These are phyloP conservation scores for Ophiostoma quercus DNA, from an alignment of 2,329 filamentous ascomycete species.

Conservation along the genomic window DNA sequence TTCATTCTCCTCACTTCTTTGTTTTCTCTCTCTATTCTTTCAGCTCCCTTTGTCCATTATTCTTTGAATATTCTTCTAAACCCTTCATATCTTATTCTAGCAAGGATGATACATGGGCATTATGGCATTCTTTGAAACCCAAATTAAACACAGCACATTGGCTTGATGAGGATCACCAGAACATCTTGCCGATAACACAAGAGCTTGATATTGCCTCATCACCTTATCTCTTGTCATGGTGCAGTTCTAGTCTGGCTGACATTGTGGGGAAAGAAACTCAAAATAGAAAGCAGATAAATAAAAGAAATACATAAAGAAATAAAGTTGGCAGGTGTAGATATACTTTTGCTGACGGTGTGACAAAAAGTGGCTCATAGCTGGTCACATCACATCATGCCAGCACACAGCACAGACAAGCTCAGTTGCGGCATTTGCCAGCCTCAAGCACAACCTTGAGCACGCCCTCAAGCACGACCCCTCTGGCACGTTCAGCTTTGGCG, in stretches of 20 bases:
- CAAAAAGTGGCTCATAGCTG: background rate
- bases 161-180: background rate
- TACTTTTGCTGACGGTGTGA: background rate
- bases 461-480: background rate
- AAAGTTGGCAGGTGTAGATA: too few relatives aligned
- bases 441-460: background rate
- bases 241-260: background rate
- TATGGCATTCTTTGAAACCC: background rate
- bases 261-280: background rate
- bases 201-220: background rate
- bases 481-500: background rate
- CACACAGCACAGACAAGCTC: background rate
- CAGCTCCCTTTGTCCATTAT: background rate
- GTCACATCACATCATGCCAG: background rate
- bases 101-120: background rate
- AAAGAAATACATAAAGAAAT: too few relatives aligned
- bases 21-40: background rate
- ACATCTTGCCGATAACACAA: background rate
- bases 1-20: background rate
- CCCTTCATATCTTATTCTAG: background rate
- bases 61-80: background rate
- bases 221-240: background rate
- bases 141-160: background rate
- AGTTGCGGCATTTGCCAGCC: background rate
- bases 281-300: too few relatives aligned